Conservation (phyloP, 2,329 filamentous ascomycete genomes). For the Pyrenophora graminea region DNA sequence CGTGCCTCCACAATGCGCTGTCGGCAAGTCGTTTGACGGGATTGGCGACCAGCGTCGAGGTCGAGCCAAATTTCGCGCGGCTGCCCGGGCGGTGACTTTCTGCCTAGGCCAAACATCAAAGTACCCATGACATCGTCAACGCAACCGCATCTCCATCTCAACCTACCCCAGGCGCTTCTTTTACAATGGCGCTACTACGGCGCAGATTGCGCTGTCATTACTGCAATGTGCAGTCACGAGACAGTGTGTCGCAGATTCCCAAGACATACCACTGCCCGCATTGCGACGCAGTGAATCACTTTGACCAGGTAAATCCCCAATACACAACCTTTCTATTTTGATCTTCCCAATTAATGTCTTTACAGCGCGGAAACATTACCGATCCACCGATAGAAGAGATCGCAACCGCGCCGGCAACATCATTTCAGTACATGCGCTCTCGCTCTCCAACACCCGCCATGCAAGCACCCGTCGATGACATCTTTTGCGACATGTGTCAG, state of each 20-base stretch:
- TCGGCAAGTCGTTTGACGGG: background rate
- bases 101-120: constrained; percentile 13
- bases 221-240: constrained; percentile 35
- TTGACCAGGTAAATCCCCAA: constrained; percentile 70
- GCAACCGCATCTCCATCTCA: constrained; percentile 2
- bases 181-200: constrained; percentile 40
- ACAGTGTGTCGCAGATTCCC: constrained; percentile 27
- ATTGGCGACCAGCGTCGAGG: constrained; percentile 11
- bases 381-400: constrained; percentile 71
- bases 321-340: background rate
- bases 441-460: constrained; percentile 35
- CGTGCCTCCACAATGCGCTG: constrained; percentile 2
- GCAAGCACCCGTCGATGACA: constrained; percentile 37
- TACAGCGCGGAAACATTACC: constrained; percentile 81
- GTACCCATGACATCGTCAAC: constrained; percentile 13
- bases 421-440: constrained; percentile 29
- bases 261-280: constrained; percentile 49
- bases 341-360: constrained; percentile 21
- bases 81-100: constrained; percentile 26
- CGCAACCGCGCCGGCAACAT: constrained; percentile 23
- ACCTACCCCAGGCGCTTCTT: background rate
- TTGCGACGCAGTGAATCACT: constrained; percentile 86
- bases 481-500: constrained; percentile 77
- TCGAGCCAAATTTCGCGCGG: constrained; percentile 22
- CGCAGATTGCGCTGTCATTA: constrained; percentile 44